Evolutionary conservation across 2,329 filamentous ascomycete genomes (phyloP), one percentile per base, ranked within the genome.

Genomic region (Aspergillus intermedius): DNA sequence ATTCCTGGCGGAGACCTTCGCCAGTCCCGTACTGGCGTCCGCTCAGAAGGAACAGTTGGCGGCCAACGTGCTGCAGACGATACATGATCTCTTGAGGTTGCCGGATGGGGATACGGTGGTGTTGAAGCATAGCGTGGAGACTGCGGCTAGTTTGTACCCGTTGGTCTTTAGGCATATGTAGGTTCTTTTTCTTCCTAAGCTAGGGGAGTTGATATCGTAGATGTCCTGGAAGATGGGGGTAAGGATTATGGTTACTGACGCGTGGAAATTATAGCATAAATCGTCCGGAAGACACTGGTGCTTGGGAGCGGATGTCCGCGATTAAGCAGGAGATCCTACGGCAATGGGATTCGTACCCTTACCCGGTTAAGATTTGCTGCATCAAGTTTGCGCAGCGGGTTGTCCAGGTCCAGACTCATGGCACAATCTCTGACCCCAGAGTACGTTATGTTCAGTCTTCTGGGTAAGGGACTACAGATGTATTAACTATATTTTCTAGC

Each of bases 351-450:
- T 80, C 77, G 40, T 84, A 88, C 15, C 74, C 81, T 12, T 78
- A 85, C 10, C 86, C 88, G 2, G 81, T 97, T 54, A 85, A 85
- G 60, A 85, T 97, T 67, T 95, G 90, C 76, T 97, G 93, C 74
- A 86, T 97, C 77, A 98, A 98, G 70, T 98, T 98, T 68, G 86
- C 89, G 34, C 91, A 98, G 73, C 84, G 88, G 54, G 88, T 97
- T 41, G 87, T 98, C 41, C 80, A 96, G 56, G 88, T 90, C 15
- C 91, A 98, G 70, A 96, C 89, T 9, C 83, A 85, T n/a, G 88
- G 88, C 42, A 74, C 85, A 50, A 87, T 88, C 57, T 77, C 82
- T 48, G 91, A 97, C 64, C 86, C 87, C 58, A 83, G 88, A 74
- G 88, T 95, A 80, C 68, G 81, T 74, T 22, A 53, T 49, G 37